Base-by-base conservation (phyloP, 2,329 filamentous ascomycete genomes). In the Fusarium staphyleae region DNA sequence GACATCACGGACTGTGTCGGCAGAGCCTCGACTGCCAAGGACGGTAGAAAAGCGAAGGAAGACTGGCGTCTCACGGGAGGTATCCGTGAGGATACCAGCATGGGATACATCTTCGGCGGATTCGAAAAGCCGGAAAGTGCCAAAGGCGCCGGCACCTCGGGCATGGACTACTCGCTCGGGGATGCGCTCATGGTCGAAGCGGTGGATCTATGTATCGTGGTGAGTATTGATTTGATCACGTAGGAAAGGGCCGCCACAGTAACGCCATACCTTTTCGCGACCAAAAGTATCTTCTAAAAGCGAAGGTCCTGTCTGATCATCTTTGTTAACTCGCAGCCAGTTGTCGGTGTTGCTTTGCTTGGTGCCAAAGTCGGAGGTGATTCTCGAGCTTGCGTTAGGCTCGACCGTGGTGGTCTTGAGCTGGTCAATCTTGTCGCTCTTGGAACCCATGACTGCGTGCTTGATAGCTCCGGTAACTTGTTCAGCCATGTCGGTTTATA, bases 1-100 rank as follows among this genome's bases (percentile, higher is more conserved):
- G 2, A 92, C 88, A 76, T 95, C 90, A n/a, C 90, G 84, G 1
- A 92, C 90, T 0, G 89, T 93, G 69, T 95, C 90, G 5, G 89
- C 88, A 44, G 87, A 90, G 11, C 90, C 90, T 28, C 86, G 81
- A 68, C 85, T 90, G 6, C 88, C 89, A 2, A 90, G 79, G 0
- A 91, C 90, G 0, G 90, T 93, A 0, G 89, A 93, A 71, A 95
- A 93, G 0, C 90, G 86, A 13, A 73, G 12, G 9, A 73, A 73
- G 0, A 72, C 44, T 0, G 70, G 70, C 0, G 70, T 76, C 63
- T 87, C 71, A 62, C 88, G 86, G 10, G 80, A 81, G 0, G 76
- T 74, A 3, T 77, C 74, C 0, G 71, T 75, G 4, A 90, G 72
- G 63, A 90, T 84, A 0, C 82, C 86, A 6, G 87, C 87, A 5